phyloP scores from a whole-genome alignment of 805 yeast genomes.

The Groenewaldozyma tartarivorans region DNA sequence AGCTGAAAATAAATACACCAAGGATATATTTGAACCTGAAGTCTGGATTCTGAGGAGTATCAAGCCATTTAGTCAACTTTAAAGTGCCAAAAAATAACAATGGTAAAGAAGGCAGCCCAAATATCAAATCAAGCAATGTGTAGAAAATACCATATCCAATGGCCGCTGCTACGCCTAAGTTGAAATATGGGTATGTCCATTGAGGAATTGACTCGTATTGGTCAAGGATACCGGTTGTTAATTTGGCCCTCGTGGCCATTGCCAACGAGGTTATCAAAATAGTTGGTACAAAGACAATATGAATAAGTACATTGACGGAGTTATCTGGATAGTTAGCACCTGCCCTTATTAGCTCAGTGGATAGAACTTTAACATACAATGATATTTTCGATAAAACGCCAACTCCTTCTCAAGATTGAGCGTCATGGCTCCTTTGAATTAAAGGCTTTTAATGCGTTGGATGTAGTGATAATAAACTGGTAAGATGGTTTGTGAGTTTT shows the following conservation, averaged over 20 bases:
- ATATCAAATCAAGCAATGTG: slow-evolving; percentile 41
- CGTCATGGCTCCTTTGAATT: slow-evolving; percentile 10
- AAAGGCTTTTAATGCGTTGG: background rate
- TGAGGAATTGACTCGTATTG: slow-evolving; percentile 5
- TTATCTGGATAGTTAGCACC: slow-evolving; percentile 29
- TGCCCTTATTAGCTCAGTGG: background rate
- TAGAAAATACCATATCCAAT: slow-evolving; percentile 50
- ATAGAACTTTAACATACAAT: slow-evolving; percentile 22
- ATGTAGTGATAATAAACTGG: background rate
- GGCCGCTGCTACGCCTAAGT: slow-evolving; percentile 40
- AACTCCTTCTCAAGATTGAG: slow-evolving; percentile 40
- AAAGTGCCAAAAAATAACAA: slow-evolving; percentile 27
- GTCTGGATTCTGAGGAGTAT: slow-evolving; percentile 18
- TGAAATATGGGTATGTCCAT: slow-evolving; percentile 22
- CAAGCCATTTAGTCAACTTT: slow-evolving; percentile 21
- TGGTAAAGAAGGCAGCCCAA: slow-evolving; percentile 39
- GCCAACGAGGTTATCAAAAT: slow-evolving; percentile 51
- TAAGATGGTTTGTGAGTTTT: no score
- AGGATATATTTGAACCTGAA: slow-evolving; percentile 16
- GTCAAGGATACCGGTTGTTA: slow-evolving; percentile 11
- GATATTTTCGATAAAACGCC: slow-evolving; percentile 44
- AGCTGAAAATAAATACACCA: slow-evolving; percentile 43
- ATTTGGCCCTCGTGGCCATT: slow-evolving; percentile 26
- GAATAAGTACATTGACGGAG: slow-evolving; percentile 61
- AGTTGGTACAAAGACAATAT: slow-evolving; percentile 68